Percentiles rank a stretch among this genome's conserved stretches.
phyloP scores from a whole-genome alignment of 208 protist species.

The Leishmania major region DNA sequence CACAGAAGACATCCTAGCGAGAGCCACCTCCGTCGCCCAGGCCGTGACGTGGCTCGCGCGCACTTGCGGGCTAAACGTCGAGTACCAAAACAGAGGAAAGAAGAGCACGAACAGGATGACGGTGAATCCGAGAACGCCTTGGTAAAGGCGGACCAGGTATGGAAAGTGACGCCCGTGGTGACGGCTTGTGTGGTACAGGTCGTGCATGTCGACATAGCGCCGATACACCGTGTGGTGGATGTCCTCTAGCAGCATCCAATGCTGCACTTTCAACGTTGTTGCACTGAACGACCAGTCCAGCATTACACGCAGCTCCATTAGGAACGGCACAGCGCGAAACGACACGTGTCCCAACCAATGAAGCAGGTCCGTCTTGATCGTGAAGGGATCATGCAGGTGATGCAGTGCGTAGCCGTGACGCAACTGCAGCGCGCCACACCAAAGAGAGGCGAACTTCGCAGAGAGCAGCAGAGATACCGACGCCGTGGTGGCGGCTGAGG shows the following conservation, averaged over 20 bases:
- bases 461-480: slow-evolving; percentile 36
- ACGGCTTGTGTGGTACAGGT: slow-evolving; percentile 50
- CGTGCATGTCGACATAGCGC: slow-evolving; percentile 71
- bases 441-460: slow-evolving; percentile 49
- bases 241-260: slow-evolving; percentile 87
- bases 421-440: slow-evolving; percentile 52
- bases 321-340: slow-evolving; percentile 68
- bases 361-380: slow-evolving; percentile 41
- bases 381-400: slow-evolving; percentile 62
- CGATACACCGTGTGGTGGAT: slow-evolving; percentile 62
- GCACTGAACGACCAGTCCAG: slow-evolving; percentile 77
- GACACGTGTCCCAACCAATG: slow-evolving; percentile 56
- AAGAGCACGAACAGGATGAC: slow-evolving; percentile 47
- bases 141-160: slow-evolving; percentile 47
- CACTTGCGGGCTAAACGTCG: slow-evolving; percentile 73
- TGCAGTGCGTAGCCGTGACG: slow-evolving; percentile 54
- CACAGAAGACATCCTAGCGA: slow-evolving; percentile 8
- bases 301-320: slow-evolving; percentile 74
- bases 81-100: slow-evolving; percentile 84
- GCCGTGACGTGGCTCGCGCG: slow-evolving; percentile 37
- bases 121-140: slow-evolving; percentile 62
- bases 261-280: slow-evolving; percentile 69
- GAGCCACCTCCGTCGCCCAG: slow-evolving; percentile 28
- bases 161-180: slow-evolving; percentile 48
- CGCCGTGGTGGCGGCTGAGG: slow-evolving; percentile 18